Conservation (phyloP, 2,329 filamentous ascomycete species). For the Trichocomaceae sp. region DNA sequence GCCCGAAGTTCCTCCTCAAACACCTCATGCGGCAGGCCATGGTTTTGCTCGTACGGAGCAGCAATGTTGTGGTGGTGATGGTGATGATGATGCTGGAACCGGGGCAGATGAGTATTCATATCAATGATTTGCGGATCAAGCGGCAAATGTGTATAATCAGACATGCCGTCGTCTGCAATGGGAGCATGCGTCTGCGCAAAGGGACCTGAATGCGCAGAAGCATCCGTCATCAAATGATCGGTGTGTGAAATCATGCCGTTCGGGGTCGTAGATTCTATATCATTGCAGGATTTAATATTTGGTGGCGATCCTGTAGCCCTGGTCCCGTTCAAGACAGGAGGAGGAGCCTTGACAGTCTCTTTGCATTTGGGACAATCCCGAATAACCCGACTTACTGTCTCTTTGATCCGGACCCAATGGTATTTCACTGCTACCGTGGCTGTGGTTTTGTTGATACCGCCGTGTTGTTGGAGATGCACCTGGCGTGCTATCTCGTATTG, state of each 20-base stretch:
- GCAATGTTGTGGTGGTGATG: slow-evolving; percentile 25
- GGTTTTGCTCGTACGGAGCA: slow-evolving; percentile 28
- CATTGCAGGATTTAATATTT: slow-evolving; percentile 12
- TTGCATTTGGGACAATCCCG: slow-evolving; percentile 87
- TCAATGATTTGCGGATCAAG: slow-evolving; percentile 58
- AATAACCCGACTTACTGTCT: slow-evolving; percentile 92
- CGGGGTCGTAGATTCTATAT: slow-evolving; percentile 5
- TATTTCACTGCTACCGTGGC: slow-evolving; percentile 88
- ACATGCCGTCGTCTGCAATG: slow-evolving; percentile 30
- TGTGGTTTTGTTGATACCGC: slow-evolving; percentile 97
- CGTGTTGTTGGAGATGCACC: slow-evolving; percentile 70
- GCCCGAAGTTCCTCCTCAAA: slow-evolving; percentile 37
- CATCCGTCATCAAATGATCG: slow-evolving; percentile 21
- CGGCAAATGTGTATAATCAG: slow-evolving; percentile 46
- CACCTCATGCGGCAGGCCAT: slow-evolving; percentile 26
- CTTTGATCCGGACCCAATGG: slow-evolving; percentile 97
- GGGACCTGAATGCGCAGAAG: slow-evolving; percentile 23
- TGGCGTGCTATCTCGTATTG: slow-evolving; percentile 84
- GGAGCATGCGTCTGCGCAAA: slow-evolving; percentile 28
- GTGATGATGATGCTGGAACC: slow-evolving; percentile 28
- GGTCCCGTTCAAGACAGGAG: slow-evolving; percentile 21
- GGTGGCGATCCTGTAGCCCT: slow-evolving; percentile 22
- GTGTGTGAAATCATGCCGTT: slow-evolving; percentile 8
- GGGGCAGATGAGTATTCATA: slow-evolving; percentile 39
- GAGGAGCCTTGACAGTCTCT: slow-evolving; percentile 59